Conservation (phyloP, 495 filamentous ascomycete species). For the Glutinoglossum americanum region DNA sequence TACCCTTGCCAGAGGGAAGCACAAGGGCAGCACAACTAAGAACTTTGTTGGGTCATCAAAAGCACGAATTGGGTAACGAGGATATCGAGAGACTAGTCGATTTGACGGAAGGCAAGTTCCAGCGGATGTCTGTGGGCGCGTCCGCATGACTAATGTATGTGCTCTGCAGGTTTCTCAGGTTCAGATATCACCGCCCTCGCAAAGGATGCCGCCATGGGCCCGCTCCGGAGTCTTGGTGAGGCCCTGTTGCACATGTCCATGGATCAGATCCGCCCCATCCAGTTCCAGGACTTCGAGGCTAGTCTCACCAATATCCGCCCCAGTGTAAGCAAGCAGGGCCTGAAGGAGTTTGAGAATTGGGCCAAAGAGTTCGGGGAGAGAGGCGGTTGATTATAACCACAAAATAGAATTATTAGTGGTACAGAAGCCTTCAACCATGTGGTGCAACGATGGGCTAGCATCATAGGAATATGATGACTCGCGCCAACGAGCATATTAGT, state of each 20-base stretch:
- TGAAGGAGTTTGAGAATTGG: conserved; percentile 86
- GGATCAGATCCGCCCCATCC: conserved; percentile 83
- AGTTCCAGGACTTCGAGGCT: conserved; percentile 60
- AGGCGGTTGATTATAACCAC: conserved; percentile 32
- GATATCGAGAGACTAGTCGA: conserved; percentile 62
- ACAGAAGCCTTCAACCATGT: not conserved
- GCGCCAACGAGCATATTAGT: not conserved
- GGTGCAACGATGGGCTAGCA: not conserved
- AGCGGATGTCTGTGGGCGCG: not conserved
- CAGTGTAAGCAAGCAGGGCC: conserved; percentile 66
- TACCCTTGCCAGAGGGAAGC: conserved; percentile 69
- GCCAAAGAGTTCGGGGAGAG: conserved; percentile 81
- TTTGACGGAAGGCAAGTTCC: conserved; percentile 57
- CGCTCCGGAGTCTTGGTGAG: conserved; percentile 77
- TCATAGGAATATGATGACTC: not conserved
- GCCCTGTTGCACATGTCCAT: conserved; percentile 72
- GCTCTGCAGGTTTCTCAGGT: conserved; percentile 62
- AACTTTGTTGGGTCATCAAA: conserved; percentile 65
- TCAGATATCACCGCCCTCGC: conserved; percentile 94
- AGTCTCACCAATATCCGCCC: conserved; percentile 75
- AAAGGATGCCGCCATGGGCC: conserved; percentile 97
- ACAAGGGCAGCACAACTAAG: conserved; percentile 59
- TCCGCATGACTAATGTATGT: not conserved
- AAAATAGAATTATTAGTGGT: not conserved
- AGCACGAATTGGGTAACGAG: conserved; percentile 49